Evolutionary conservation across 225 moss, liverwort and hornwort species (phyloP).

Genomic region (Takakia lepidozioides): DNA sequence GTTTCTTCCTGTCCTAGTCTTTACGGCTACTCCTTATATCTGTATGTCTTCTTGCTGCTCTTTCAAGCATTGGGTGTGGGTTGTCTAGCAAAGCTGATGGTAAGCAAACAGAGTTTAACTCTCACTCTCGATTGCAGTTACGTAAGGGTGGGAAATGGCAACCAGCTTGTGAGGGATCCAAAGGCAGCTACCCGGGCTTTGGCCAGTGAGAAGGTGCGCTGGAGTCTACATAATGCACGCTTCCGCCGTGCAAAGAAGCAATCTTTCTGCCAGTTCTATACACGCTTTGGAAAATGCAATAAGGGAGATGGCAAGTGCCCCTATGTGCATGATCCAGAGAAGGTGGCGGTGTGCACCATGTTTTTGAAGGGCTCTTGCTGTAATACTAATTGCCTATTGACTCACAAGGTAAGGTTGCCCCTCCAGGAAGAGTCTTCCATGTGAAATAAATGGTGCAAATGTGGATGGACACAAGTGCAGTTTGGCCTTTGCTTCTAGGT

Average conservation of each 20-base stretch:
- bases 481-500: too few relatives aligned
- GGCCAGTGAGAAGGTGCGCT: conserved; percentile 84
- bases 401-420: conserved; percentile 77
- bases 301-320: conserved; percentile 87
- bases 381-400: conserved; percentile 67
- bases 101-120: too few relatives aligned
- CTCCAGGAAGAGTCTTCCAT: too few relatives aligned
- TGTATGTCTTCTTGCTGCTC: too few relatives aligned
- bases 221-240: conserved; percentile 93
- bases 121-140: conserved; percentile 44
- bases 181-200: conserved; percentile 74
- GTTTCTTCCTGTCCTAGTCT: too few relatives aligned
- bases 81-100: too few relatives aligned
- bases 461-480: too few relatives aligned
- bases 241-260: conserved; percentile 82
- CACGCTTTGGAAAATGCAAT: conserved; percentile 93
- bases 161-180: conserved; percentile 88
- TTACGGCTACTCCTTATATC: too few relatives aligned
- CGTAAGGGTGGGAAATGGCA: conserved; percentile 85
- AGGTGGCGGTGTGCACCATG: conserved; percentile 91
- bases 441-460: too few relatives aligned
- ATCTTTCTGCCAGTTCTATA: conserved; percentile 77
- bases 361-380: conserved; percentile 86
- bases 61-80: too few relatives aligned
- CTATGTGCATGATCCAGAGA: conserved; percentile 90